phyloP scores from a whole-genome alignment of 805 yeast genomes.

The Barnettozyma vustinii region DNA sequence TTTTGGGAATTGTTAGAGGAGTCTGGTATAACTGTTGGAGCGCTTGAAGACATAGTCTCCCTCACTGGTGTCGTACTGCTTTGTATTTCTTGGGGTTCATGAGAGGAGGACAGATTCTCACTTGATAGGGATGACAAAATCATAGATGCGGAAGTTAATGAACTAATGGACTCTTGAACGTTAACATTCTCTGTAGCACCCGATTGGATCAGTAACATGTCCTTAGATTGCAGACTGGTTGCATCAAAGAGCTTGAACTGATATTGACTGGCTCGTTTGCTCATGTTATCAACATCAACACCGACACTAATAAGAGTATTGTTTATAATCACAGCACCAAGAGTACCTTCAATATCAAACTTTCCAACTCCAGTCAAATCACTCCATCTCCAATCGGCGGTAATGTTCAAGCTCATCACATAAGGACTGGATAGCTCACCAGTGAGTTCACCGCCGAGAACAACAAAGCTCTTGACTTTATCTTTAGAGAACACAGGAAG shows the following conservation, averaged over 20 bases:
- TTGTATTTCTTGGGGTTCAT: background rate
- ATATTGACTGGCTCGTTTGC: conserved; percentile 23
- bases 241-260: conserved; percentile 38
- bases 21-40: background rate
- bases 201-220: conserved; percentile 1
- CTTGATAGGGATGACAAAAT: background rate
- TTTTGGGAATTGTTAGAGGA: background rate
- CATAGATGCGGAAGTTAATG: background rate
- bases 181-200: background rate
- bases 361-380: conserved; percentile 21
- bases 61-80: background rate
- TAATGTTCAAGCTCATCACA: conserved; percentile 18
- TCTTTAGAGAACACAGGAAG: conserved; percentile 45
- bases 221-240: conserved; percentile 30
- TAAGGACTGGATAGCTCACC: conserved; percentile 37
- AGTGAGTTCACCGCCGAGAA: conserved; percentile 56
- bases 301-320: conserved; percentile 42
- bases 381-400: conserved; percentile 21
- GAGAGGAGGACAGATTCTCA: background rate
- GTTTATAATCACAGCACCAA: conserved; percentile 50
- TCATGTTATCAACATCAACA: conserved; percentile 22
- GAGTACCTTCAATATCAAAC: conserved; percentile 25
- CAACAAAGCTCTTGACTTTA: conserved; percentile 33
- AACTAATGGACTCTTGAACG: background rate
- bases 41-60: background rate